Base-by-base conservation (phyloP, 352 stramenopile genomes). In the Phytophthora sp. region DNA sequence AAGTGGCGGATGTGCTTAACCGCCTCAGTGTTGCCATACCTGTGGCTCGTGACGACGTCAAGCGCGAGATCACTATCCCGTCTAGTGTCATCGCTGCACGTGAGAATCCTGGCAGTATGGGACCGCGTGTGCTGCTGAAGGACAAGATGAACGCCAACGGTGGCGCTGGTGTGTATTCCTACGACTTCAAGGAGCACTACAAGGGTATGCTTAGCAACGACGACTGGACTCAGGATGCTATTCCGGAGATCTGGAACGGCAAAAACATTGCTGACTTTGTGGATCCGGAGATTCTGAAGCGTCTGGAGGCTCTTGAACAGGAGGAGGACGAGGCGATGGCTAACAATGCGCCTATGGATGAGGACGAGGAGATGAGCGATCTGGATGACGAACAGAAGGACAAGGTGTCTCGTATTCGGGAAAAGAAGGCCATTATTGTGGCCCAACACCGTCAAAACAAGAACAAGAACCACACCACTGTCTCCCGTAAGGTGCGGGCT, bases 191-290 rank as follows among this genome's bases (percentile, higher is more conserved):
- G 54, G 96, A 99, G 71, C 91, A 99, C 75, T 99, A 99, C 83
- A 89, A 94, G 69, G 90, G 89, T 45, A 91, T 94, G 85, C 93
- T 99, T 51, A 88, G 96, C 77, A 91, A 97, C 66, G 95, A 99
- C 47, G 93, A 98, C 45, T 99, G 97, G 96, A 93, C 90, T 38
- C 96, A 96, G 71, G 98, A 99, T 76, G 82, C 90, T 33, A 98
- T 99, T 57, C 98, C 98, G 5, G 95, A 99, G 80, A 99, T 99
- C 75, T 98, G 99, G 82, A 98, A 99, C 77, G 98, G 98, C 63
- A 99, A 99, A 82, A 99, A 99, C 79, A 96, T 99, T 85, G 90
- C 94, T 46, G 98, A 99, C 77, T 99, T 98, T 77, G 87, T 99
- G 47, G 98, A 99, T 71, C 86, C 96, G 8, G 97, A 99, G 33